A percentile compares a stretch with the other conserved stretches of the same genome.
phyloP scores from a whole-genome alignment of 176 grass and related monocot genomes.

The Areca catechu region DNA sequence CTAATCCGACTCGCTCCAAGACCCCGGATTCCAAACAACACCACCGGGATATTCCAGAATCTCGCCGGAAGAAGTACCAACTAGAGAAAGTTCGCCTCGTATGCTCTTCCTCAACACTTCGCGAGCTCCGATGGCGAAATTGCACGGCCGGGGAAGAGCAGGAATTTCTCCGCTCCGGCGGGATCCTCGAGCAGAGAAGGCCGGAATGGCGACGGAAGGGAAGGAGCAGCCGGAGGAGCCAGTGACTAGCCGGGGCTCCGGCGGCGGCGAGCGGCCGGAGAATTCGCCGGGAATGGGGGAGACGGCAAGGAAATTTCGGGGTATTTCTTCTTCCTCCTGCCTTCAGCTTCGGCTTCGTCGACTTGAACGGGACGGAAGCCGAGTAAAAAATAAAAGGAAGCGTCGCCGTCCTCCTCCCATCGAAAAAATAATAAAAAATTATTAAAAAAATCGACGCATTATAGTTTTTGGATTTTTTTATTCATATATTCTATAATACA shows the following conservation, averaged over 20 bases:
- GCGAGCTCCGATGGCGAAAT: too few relatives aligned
- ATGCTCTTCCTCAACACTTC: too few relatives aligned
- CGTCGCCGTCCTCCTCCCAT: conserved; percentile 5
- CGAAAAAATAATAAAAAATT: too few relatives aligned
- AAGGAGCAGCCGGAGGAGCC: conserved; percentile 5
- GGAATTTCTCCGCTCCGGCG: too few relatives aligned
- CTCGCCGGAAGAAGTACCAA: too few relatives aligned
- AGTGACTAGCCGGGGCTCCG: conserved; percentile 4
- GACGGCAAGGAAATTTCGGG: conserved; percentile 5
- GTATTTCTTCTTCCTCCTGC: not conserved
- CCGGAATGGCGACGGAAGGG: not conserved
- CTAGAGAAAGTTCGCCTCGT: too few relatives aligned
- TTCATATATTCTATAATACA: conserved; percentile 1
- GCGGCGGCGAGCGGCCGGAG: not conserved
- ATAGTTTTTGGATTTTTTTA: too few relatives aligned
- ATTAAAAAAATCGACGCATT: too few relatives aligned
- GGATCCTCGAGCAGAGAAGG: conserved; percentile 4
- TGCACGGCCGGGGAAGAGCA: too few relatives aligned
- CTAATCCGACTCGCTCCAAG: not conserved
- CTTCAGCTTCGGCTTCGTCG: conserved; percentile 12
- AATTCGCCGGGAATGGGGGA: not conserved
- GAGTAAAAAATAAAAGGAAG: conserved; percentile 27
- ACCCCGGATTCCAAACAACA: too few relatives aligned
- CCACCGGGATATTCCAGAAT: too few relatives aligned
- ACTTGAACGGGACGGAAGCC: conserved; percentile 25